These are phyloP conservation scores for Kwoniella bestiolae DNA, from an alignment of 768 basidiomycete species.

Conservation along the genomic window DNA sequence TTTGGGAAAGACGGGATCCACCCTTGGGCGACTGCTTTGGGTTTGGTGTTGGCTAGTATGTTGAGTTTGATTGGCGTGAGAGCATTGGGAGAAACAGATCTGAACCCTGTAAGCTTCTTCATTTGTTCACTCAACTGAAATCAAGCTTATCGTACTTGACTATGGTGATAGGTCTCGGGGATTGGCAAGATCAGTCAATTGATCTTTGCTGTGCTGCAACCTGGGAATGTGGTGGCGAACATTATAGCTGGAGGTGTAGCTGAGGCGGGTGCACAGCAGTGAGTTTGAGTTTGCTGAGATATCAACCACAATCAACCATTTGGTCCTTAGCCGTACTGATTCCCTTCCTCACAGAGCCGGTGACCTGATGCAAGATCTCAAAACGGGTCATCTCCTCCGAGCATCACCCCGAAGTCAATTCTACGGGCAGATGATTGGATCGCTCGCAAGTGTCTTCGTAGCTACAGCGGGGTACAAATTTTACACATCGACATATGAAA, in stretches of 20 bases:
- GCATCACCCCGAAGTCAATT: slow-evolving; percentile 94
- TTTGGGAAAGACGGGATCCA: slow-evolving; percentile 91
- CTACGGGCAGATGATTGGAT: slow-evolving; percentile 87
- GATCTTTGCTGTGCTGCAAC: slow-evolving; percentile 90
- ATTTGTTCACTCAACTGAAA: not conserved
- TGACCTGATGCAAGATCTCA: slow-evolving; percentile 97
- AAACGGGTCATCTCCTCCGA: slow-evolving; percentile 89
- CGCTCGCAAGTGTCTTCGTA: slow-evolving; percentile 81
- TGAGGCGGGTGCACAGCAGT: slow-evolving; percentile 58
- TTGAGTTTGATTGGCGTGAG: slow-evolving; percentile 89
- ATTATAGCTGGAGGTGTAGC: slow-evolving; percentile 97
- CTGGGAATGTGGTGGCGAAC: slow-evolving; percentile 95
- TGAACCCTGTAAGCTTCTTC: slow-evolving; percentile 60
- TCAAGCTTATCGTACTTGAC: not conserved
- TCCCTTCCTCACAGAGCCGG: slow-evolving; percentile 68
- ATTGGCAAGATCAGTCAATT: slow-evolving; percentile 94
- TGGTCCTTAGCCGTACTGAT: not conserved
- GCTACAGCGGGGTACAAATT: slow-evolving; percentile 84
- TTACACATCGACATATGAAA: slow-evolving; percentile 82
- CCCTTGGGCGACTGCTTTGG: slow-evolving; percentile 90
- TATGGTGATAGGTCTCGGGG: slow-evolving; percentile 62
- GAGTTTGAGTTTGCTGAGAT: slow-evolving; percentile 1
- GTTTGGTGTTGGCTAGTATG: slow-evolving; percentile 78
- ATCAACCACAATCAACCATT: slow-evolving; percentile 2
- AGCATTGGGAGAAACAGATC: slow-evolving; percentile 92